Evolutionary conservation across 192 early-diverging fungal genomes (phyloP).

Genomic region (Piromyces sp.): DNA sequence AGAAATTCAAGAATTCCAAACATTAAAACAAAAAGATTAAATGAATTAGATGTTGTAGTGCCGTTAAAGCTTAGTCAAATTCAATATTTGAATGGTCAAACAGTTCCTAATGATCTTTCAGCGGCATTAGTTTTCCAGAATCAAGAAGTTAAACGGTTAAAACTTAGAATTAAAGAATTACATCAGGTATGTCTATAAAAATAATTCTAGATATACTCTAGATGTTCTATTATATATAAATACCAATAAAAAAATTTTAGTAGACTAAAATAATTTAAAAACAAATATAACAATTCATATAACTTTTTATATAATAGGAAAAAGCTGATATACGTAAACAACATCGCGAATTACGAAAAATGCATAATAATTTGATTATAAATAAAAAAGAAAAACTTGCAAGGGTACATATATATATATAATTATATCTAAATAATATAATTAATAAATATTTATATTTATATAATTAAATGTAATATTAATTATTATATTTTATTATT

Average conservation of each 20-base stretch:
- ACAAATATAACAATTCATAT: too few relatives aligned
- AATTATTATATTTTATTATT: too few relatives aligned
- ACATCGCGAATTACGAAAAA: slow-evolving; percentile 38
- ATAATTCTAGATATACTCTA: too few relatives aligned
- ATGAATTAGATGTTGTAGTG: slow-evolving; percentile 38
- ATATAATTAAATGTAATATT: too few relatives aligned
- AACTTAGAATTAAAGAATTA: slow-evolving; percentile 31
- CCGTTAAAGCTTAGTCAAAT: slow-evolving; percentile 36
- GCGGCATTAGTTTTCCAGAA: slow-evolving; percentile 32
- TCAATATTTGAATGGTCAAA: slow-evolving; percentile 23
- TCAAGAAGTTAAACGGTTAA: slow-evolving; percentile 22
- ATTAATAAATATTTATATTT: too few relatives aligned
- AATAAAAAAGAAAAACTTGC: slow-evolving; percentile 34
- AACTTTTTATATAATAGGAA: slow-evolving; percentile 25
- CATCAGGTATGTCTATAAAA: slow-evolving; percentile 29
- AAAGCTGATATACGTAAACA: slow-evolving; percentile 38
- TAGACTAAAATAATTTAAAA: too few relatives aligned
- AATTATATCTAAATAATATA: too few relatives aligned
- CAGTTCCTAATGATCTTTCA: slow-evolving; percentile 23
- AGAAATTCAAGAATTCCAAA: slow-evolving; percentile 52
- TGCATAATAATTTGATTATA: slow-evolving; percentile 34
- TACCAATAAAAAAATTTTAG: too few relatives aligned
- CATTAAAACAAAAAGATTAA: slow-evolving; percentile 45
- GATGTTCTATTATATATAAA: too few relatives aligned
- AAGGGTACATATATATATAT: slow-evolving; percentile 15